Evolutionary conservation across 768 basidiomycete genomes (phyloP), one percentile per base, ranked within the genome.

Genomic region (Xerocomus brunneocitrinus): DNA sequence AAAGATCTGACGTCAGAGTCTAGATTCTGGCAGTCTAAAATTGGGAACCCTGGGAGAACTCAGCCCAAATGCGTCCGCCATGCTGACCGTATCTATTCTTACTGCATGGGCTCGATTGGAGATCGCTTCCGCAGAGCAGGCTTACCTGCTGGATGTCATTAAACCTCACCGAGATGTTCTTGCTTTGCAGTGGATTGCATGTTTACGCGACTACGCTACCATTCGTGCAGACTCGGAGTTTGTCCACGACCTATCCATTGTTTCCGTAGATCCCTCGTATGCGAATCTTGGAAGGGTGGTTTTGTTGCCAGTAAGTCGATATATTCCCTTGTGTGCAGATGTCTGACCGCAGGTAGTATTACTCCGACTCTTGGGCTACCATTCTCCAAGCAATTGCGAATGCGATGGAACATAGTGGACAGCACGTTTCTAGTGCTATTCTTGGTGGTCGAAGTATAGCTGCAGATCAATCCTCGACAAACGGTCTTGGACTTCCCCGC

Each of bases 31-130:
- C 3, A 90, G 86, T 76, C 69, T 92, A 4, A 86, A 89, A 7
- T 77, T 97, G 19, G 95, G 95, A 2, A 91, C 92, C 56, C 82
- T 90, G 0, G 83, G 83, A 16, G 86, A 95, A 63, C 76, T 95
- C 10, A 91, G 92, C 55, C 90, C 95, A 4, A 98, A 98, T 62
- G 95, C 95, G 3, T 90, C 93, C 0, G 87, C 93, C 36, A 95
- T 97, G 91, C 73, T 99, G 46, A 82, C 92, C 49, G 89, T 98
- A 25, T 93, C 95, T 1, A 89, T 91, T 1, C 73, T 98, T 35
- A 89, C 93, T 1, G 95, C 95, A 1, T 99, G 95, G 95, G 95
- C 95, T 7, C 87, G 95, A 65, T 76, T 99, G 14, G 83, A 92
- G 63, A 80, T 92, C 4, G 84, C 95, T 3, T 85, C 87, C 49